Base-by-base conservation (phyloP, 2,329 filamentous ascomycete species). In the Colletotrichum tanaceti region DNA sequence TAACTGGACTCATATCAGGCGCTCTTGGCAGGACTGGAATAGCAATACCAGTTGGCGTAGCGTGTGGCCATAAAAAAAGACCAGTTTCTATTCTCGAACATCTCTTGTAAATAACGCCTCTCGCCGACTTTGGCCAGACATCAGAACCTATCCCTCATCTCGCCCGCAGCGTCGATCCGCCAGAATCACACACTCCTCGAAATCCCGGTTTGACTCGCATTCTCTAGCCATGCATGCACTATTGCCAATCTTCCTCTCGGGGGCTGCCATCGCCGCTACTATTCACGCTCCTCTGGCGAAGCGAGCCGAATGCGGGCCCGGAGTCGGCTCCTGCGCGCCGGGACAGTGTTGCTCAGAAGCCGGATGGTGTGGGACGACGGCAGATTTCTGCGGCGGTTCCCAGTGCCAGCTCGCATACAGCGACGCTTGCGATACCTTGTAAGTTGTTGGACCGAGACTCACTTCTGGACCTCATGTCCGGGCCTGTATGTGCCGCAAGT, bases 361-460 rank as follows among this genome's bases (percentile, higher is more conserved):
- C 58, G 79, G 79, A 43, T 78, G 75, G 71, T 82, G 80, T 74
- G 80, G 80, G 60, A 79, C 74, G 3, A 72, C 73, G 18, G 66
- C 60, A 38, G 75, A 77, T 16, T 80, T 75, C 65, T 82, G 80
- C 65, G 75, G 71, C 52, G 80, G 79, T 38, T 80, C 79, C 4
- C 73, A 74, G 49, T 82, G 80, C 66, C 80, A 81, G 67, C 72
- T 82, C 44, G 75, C 77, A 13, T 82, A 78, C 71, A 79, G 79
- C 66, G 77, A 80, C 63, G 73, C 76, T 46, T 82, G 80, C 76
- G 79, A 82, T 68, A 79, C 79, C 69, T 77, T 80, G 80, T 81
- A 73, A 77, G 80, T 75, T 22, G 80, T 75, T 22, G 5, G 32
- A 38, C 16, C 28, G 47, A 24, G 20, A 60, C 55, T 20, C 20